These are phyloP conservation scores for Neurospora sp. DNA, from an alignment of 495 filamentous ascomycete genomes.

Conservation along the genomic window DNA sequence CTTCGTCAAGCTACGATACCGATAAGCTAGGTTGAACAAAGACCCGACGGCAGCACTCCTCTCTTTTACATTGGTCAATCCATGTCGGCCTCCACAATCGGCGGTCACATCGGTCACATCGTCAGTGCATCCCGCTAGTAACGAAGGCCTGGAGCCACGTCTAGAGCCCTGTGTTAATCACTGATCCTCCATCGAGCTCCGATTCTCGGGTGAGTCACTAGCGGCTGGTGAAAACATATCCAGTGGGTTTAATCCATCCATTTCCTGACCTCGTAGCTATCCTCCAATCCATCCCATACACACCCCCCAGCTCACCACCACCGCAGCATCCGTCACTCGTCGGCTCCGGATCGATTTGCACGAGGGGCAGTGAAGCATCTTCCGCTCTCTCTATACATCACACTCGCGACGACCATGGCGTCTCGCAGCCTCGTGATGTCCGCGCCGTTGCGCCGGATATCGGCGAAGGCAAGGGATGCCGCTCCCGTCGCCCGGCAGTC, in stretches of 20 bases:
- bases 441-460: constrained; percentile 25
- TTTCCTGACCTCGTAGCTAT: background rate
- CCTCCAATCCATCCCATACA: background rate
- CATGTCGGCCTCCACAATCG: constrained; percentile 2
- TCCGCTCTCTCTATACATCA: constrained; percentile 7
- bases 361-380: background rate
- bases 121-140: background rate
- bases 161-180: background rate
- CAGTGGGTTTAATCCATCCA: background rate
- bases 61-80: constrained; percentile 4
- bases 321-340: background rate
- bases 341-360: background rate
- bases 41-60: background rate
- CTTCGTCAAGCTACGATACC: background rate
- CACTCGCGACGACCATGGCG: constrained; percentile 26
- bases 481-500: background rate
- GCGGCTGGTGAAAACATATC: background rate
- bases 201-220: background rate
- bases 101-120: constrained; percentile 4
- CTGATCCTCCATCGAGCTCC: background rate
- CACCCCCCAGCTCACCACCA: background rate
- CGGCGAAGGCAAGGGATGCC: constrained; percentile 10
- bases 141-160: background rate
- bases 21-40: background rate
- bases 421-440: constrained; percentile 28